Percentiles rank a stretch among this genome's conserved stretches.
phyloP scores from a whole-genome alignment of 177 flowering plant species.

The Telopea speciosissima region DNA sequence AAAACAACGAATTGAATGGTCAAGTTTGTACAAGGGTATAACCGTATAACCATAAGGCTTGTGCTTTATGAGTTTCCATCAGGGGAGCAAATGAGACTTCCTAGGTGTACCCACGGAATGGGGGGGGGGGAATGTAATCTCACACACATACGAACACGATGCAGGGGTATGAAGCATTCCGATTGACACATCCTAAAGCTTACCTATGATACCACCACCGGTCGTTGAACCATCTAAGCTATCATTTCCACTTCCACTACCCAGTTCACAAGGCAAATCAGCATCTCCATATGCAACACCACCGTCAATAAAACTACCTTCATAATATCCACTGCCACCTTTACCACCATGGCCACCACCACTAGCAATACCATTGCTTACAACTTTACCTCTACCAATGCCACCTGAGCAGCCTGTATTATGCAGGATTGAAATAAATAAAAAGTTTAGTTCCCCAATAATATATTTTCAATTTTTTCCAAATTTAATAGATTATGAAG shows the following conservation, averaged over 20 bases:
- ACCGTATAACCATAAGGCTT: no score
- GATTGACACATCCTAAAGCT: slow-evolving; percentile 10
- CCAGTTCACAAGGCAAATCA: slow-evolving; percentile 95
- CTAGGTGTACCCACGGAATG: no score
- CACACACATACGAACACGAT: no score
- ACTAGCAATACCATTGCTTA: slow-evolving; percentile 68
- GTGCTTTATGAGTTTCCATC: no score
- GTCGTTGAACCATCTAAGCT: slow-evolving; percentile 49
- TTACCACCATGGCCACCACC: slow-evolving; percentile 99
- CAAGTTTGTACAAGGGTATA: no score
- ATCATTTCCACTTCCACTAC: slow-evolving; percentile 96
- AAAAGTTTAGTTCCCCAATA: neutral
- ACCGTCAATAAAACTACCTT: slow-evolving; percentile 57
- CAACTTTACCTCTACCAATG: slow-evolving; percentile 58
- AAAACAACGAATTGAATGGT: no score
- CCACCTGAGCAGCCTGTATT: slow-evolving; percentile 88
- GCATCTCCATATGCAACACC: slow-evolving; percentile 78
- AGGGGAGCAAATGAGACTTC: no score
- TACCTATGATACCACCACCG: slow-evolving; percentile 98
- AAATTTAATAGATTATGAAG: no score
- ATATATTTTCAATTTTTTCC: neutral
- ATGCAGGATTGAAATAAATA: slow-evolving; percentile 2
- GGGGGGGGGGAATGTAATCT: no score
- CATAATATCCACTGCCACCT: slow-evolving; percentile 78
- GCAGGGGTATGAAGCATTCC: no score